Evolutionary conservation across 2,329 filamentous ascomycete genomes (phyloP).

Genomic region (Epichloe brachyelytri): DNA sequence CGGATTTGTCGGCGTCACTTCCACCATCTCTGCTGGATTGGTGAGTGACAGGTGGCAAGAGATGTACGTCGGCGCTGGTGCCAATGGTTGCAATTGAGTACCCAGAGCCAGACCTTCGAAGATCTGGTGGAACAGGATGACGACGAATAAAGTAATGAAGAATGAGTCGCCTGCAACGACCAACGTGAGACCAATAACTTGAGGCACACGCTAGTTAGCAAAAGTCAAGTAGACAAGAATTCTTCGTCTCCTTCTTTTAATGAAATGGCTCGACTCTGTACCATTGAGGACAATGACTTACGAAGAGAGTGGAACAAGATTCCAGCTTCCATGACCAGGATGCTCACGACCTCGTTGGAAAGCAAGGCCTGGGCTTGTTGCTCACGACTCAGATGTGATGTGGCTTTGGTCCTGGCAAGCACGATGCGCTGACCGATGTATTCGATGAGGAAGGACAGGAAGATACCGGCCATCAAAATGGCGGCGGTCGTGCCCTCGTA

Average conservation of each 20-base stretch:
- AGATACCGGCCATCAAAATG: slow-evolving; percentile 61
- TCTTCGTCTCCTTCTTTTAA: background rate
- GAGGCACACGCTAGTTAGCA: background rate
- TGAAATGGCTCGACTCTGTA: background rate
- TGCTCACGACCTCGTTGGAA: slow-evolving; percentile 40
- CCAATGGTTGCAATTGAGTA: slow-evolving; percentile 51
- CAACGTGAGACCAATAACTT: slow-evolving; percentile 51
- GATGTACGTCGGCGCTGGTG: slow-evolving; percentile 9
- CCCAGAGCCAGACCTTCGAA: slow-evolving; percentile 68
- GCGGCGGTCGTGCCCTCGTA: slow-evolving; percentile 60
- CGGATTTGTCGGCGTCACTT: slow-evolving; percentile 16
- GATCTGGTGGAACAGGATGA: slow-evolving; percentile 68
- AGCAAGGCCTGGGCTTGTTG: slow-evolving; percentile 15
- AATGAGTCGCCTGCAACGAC: slow-evolving; percentile 45
- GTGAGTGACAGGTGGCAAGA: slow-evolving; percentile 10
- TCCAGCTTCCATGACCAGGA: slow-evolving; percentile 59
- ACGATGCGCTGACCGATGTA: slow-evolving; percentile 51
- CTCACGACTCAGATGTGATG: slow-evolving; percentile 12
- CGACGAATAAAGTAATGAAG: slow-evolving; percentile 45
- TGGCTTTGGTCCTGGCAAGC: slow-evolving; percentile 19
- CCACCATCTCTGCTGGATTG: slow-evolving; percentile 3
- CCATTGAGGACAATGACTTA: slow-evolving; percentile 21
- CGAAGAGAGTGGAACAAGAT: slow-evolving; percentile 63
- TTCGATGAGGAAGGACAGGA: slow-evolving; percentile 61
- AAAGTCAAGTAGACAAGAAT: background rate